Evolutionary conservation across 2,329 filamentous ascomycete species (phyloP), one percentile per base, ranked within the genome.

Genomic region (Sclerotiophoma versabilis): DNA sequence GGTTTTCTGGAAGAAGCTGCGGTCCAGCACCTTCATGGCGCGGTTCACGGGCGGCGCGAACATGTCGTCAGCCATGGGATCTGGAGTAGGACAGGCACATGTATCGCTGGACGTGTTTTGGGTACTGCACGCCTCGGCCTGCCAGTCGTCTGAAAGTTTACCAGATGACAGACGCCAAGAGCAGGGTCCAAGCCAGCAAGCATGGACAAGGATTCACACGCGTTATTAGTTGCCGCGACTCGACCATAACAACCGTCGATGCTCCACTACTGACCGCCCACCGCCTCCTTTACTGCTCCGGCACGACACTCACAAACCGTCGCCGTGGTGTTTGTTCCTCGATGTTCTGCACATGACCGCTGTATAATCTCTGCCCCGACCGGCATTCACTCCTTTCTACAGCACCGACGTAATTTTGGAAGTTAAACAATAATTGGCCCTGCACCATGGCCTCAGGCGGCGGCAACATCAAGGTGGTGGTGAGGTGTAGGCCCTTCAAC

Each of bases 381-480:
- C 39, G 49, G 54, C 57, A 15, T 45, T 54, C 56, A 54, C 57
- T 60, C 49, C 60, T 60, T 45, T 51, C 53, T 42, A 33, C 52
- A 27, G 19, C 27, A 49, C 49, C 48, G 5, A 33, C 41, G 23
- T 54, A 49, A 41, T 46, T 46, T 46, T 46, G 51, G 33, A 39
- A 15, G 10, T 12, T 36, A 32, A 36, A 42, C 45, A 49, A 5
- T 41, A 54, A 49, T 49, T 27, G 11, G 15, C 7, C 39, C 27
- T 41, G 15, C 39, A 49, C 34, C 45, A 91, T 91, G 88, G 83
- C 84, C 67, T 83, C 84, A 67, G 91, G 91, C 72, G 92, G 90
- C 79, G 93, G 95, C 74, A 99, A 99, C 75, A 99, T 99, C 78
- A 99, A 99, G 88, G 95, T 99, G 81, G 95, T 99, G 83, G 95